Evolutionary conservation across 2,329 filamentous ascomycete species (phyloP).

Genomic region (Talaromyces sp.): DNA sequence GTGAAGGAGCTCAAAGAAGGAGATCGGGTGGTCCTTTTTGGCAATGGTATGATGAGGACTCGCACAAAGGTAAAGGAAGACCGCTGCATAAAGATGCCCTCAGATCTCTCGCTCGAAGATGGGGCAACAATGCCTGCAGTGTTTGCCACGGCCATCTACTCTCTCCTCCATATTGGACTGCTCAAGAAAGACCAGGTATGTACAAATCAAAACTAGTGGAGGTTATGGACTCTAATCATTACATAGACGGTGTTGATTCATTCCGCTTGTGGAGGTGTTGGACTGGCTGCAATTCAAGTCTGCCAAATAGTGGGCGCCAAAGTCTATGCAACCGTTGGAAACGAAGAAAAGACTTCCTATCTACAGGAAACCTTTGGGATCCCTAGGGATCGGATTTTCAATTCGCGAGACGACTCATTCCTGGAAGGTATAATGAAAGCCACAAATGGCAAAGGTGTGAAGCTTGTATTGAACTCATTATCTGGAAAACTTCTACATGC

Average conservation of each 20-base stretch:
- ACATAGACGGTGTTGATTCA: constrained; percentile 27
- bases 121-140: constrained; percentile 49
- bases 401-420: constrained; percentile 19
- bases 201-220: not conserved
- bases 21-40: not conserved
- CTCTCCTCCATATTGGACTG: constrained; percentile 11
- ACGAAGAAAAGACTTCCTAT: not conserved
- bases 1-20: not conserved
- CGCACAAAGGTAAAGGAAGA: not conserved
- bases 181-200: constrained; percentile 13
- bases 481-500: constrained; percentile 13
- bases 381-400: constrained; percentile 25
- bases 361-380: constrained; percentile 12
- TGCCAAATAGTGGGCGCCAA: constrained; percentile 20
- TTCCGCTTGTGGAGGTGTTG: constrained; percentile 24
- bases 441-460: constrained; percentile 26
- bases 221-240: not conserved
- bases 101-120: constrained; percentile 43
- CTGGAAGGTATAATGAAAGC: constrained; percentile 12
- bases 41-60: not conserved
- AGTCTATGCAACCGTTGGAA: constrained; percentile 13
- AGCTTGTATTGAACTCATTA: constrained; percentile 23
- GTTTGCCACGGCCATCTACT: constrained; percentile 11
- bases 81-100: constrained; percentile 47
- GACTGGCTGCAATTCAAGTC: constrained; percentile 25